Evolutionary conservation across 176 grass and related monocot species (phyloP).

Genomic region (Chrysopogon serrulatus): DNA sequence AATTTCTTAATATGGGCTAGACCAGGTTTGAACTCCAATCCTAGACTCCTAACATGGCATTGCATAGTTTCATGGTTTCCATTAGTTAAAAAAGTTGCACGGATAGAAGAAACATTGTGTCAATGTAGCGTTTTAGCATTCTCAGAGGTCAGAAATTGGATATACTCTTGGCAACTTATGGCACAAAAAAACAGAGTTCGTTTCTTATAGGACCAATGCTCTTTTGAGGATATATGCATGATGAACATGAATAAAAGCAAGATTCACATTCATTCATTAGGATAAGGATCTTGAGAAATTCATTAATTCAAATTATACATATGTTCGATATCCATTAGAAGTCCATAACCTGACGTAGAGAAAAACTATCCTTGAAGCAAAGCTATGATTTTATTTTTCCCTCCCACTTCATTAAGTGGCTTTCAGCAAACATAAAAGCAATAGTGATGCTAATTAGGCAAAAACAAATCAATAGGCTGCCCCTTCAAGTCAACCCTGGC

Average conservation of each 20-base stretch:
- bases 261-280: neutral
- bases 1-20: neutral
- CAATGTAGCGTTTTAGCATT: constrained; percentile 3
- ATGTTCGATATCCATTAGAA: neutral
- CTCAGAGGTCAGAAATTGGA: neutral
- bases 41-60: neutral
- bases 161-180: neutral
- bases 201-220: neutral
- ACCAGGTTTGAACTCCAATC: neutral
- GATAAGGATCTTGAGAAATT: too few species aligned
- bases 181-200: neutral
- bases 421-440: neutral
- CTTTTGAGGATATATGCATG: neutral
- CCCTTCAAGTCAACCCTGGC: neutral
- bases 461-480: neutral
- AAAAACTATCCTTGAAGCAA: neutral
- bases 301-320: neutral
- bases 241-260: neutral
- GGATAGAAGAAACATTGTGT: neutral
- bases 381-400: neutral
- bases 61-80: neutral
- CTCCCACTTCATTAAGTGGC: neutral
- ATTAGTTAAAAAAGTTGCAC: neutral
- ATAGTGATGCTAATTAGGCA: neutral
- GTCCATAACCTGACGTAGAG: neutral